These are phyloP conservation scores for Ascosphaera apis DNA, from an alignment of 2,329 filamentous ascomycete species.

Conservation along the genomic window DNA sequence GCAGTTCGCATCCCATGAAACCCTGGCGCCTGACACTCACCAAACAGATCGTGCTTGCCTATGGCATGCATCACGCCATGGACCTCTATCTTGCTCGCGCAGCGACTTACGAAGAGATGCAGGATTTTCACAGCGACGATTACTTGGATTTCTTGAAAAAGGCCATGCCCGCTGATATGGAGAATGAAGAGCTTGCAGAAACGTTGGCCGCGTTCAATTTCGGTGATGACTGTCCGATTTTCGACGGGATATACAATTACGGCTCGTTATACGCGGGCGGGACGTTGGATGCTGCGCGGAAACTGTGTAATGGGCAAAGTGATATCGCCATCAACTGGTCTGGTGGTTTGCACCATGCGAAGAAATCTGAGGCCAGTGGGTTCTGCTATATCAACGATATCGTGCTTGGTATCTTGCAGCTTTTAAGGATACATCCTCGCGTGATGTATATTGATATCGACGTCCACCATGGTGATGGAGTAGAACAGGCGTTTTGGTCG, in stretches of 20 bases:
- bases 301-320: conserved; percentile 64
- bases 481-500: conserved; percentile 77
- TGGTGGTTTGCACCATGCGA: conserved; percentile 86
- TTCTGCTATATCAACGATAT: conserved; percentile 99
- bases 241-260: conserved; percentile 88
- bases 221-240: conserved; percentile 85
- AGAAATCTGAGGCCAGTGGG: conserved; percentile 76
- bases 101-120: conserved; percentile 71
- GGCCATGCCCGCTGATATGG: conserved; percentile 46
- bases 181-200: conserved; percentile 35
- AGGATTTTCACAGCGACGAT: conserved; percentile 64
- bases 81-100: conserved; percentile 70
- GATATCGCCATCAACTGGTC: conserved; percentile 98
- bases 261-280: conserved; percentile 82
- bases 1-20: conserved; percentile 95
- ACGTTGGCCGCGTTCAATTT: conserved; percentile 53
- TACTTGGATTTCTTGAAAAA: conserved; percentile 75
- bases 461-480: conserved; percentile 75
- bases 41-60: conserved; percentile 81
- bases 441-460: conserved; percentile 92
- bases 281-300: conserved; percentile 73
- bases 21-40: conserved; percentile 91
- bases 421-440: conserved; percentile 58
- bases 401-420: conserved; percentile 73
- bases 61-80: conserved; percentile 93